Base-by-base conservation (phyloP, 345 rosid species). In the Eucalyptus fibrosa region DNA sequence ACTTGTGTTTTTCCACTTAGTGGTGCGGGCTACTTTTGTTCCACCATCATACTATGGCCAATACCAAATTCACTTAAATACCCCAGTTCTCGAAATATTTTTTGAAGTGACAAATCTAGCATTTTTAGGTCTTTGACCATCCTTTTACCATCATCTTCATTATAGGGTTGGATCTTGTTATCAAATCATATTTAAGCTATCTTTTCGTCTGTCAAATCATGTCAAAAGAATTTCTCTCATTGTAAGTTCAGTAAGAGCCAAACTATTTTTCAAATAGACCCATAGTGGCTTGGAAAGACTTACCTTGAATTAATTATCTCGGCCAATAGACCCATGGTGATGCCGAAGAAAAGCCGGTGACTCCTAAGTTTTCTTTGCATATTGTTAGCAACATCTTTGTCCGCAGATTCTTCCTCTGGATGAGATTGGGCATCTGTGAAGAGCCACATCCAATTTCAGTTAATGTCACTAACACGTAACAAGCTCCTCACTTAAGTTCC, bases 291-390 rank as follows among this genome's bases (percentile, higher is more conserved):
- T 32, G 87, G 23, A 65, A 88, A 86, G 87, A 89, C 88, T 90
- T 93, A 98, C 99, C 99, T 96, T 69, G 99, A 98, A 94, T 98
- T 98, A 91, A 98, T 96, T 86, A 98, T 93, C 94, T 98, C 99
- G 15, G 99, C 99, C 88, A 98, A 93, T 87, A 98, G 92, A 88
- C 99, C 98, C 99, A 98, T 93, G 59, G 99, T 89, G 50, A 97
- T 94, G 89, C 98, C 99, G 92, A 96, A 96, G 94, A 98, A 97
- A 91, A 98, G 98, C 23, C 99, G 98, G 94, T 97, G 99, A 53
- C 92, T 87, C 34, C 94, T 94, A 87, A 98, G 97, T 92, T 96
- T 96, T 89, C 91, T 92, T 89, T 91, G 96, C 89, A 91, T 89
- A 90, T 92, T 92, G 55, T 86, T 90, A 90, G 89, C 91, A 89